Evolutionary conservation across 805 yeast species (phyloP).

Genomic region (Lipomyces spencermartinsiae): DNA sequence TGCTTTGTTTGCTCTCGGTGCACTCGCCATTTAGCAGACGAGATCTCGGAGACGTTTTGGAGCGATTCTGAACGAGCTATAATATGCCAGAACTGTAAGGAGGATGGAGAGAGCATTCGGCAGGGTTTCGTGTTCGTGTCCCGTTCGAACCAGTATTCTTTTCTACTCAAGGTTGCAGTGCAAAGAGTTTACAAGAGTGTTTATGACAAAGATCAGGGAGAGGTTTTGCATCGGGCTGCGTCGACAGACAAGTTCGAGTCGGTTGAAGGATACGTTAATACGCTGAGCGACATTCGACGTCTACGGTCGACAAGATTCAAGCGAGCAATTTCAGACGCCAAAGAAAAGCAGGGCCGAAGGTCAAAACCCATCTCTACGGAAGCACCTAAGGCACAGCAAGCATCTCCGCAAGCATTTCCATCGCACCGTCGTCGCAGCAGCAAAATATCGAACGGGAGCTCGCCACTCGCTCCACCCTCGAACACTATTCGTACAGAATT

Average conservation of each 20-base stretch:
- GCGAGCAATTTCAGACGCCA: conserved; percentile 52
- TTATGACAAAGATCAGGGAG: conserved; percentile 20
- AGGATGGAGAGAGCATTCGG: conserved; percentile 55
- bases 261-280: conserved; percentile 59
- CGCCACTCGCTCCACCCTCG: background rate
- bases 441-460: background rate
- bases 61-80: conserved; percentile 47
- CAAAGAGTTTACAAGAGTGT: conserved; percentile 54
- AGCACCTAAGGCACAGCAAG: conserved; percentile 5
- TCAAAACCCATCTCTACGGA: conserved; percentile 61
- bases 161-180: conserved; percentile 81
- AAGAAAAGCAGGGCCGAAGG: conserved; percentile 63
- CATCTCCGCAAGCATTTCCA: background rate
- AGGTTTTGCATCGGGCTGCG: conserved; percentile 16
- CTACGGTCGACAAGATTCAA: conserved; percentile 75
- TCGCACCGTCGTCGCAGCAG: conserved; percentile 3
- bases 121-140: conserved; percentile 61
- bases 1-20: conserved; percentile 77
- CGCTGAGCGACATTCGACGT: conserved; percentile 77
- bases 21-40: conserved; percentile 49
- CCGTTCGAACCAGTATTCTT: conserved; percentile 74
- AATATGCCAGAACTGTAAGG: conserved; percentile 69
- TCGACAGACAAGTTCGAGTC: conserved; percentile 33
- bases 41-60: conserved; percentile 52
- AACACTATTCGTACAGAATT: background rate